These are phyloP conservation scores for Fonsecaea erecta DNA, from an alignment of 2,329 filamentous ascomycete genomes.

Conservation along the genomic window DNA sequence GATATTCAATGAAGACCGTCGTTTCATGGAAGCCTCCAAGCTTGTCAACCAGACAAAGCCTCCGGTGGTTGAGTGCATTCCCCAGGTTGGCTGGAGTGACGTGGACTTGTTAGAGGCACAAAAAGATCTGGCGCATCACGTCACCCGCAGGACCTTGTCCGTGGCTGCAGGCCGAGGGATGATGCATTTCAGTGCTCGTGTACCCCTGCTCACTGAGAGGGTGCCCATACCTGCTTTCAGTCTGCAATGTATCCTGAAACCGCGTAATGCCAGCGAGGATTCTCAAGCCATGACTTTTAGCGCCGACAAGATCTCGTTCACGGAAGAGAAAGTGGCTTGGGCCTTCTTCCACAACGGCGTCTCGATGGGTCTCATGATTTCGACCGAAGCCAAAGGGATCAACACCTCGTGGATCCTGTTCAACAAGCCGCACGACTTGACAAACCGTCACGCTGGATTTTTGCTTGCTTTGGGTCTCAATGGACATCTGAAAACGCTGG, in stretches of 20 bases:
- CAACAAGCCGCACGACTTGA: constrained; percentile 92
- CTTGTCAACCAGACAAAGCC: constrained; percentile 85
- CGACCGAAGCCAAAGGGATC: constrained; percentile 85
- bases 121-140: constrained; percentile 83
- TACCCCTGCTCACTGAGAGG: constrained; percentile 89
- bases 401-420: constrained; percentile 99
- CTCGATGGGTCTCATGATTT: constrained; percentile 89
- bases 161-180: constrained; percentile 86
- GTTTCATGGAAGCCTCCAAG: constrained; percentile 81
- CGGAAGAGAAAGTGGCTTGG: constrained; percentile 97
- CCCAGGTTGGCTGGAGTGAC: constrained; percentile 79
- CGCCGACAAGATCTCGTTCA: constrained; percentile 85
- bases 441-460: constrained; percentile 94
- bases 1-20: constrained; percentile 88
- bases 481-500: constrained; percentile 89
- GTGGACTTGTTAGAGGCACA: constrained; percentile 88
- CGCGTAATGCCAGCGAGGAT: constrained; percentile 73
- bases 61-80: constrained; percentile 75
- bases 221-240: constrained; percentile 90
- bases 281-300: constrained; percentile 61
- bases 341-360: constrained; percentile 98
- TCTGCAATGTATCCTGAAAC: constrained; percentile 87
- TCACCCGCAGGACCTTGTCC: constrained; percentile 85
- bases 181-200: constrained; percentile 83
- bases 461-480: constrained; percentile 88